Evolutionary conservation across 495 filamentous ascomycete species (phyloP), one percentile per base, ranked within the genome.

Genomic region (Lichenothelia convexa): DNA sequence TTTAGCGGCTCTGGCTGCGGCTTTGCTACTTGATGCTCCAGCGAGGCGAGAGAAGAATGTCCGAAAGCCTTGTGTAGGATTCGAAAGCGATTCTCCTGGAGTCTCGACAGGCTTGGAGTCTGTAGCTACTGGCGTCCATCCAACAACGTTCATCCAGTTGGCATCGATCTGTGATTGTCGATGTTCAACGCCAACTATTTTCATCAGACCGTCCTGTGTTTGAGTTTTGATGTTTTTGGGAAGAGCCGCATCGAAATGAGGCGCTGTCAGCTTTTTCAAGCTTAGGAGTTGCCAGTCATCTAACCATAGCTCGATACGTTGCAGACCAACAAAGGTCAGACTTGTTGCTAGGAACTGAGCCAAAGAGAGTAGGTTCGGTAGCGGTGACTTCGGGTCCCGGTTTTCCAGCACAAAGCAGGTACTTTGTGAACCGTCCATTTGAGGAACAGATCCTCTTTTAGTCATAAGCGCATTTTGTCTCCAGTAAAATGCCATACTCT

Each of bases 401-500:
- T 93, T 92, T 44, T 94, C 83, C 18, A 99, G 66, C 17, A 93
- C 70, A 48, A 99, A 99, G 32, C 78, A 78, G 3, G 91, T 99
- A 38, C 84, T 74, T 11, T 62, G 60, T 42, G 64, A 71, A 5
- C 49, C 61, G 32, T 83, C 45, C 12, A 49, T 63, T 5, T 64
- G 62, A 32, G 78, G 70, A 4, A 94, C 50, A 49, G 75, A 73
- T 21, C 82, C 58, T 35, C 76, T 71, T 46, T 83, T 75, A 3
- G 91, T 99, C 51, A 89, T 94, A 3, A 99, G 65, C 5, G 80
- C 79, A 54, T 94, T 92, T 13, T 75, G 80, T 54, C 92, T 94
- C 91, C 91, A 99, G 58, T 93, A 95, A 53, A 99, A 99, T 8
- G 87, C 87, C 80, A 99, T 91, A 17, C 82, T 86, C 49, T 89